A percentile compares a stretch with the other conserved stretches of the same genome.
Evolutionary conservation across 225 moss, liverwort and hornwort species (phyloP).

Genomic region (Sphagnum contortum): DNA sequence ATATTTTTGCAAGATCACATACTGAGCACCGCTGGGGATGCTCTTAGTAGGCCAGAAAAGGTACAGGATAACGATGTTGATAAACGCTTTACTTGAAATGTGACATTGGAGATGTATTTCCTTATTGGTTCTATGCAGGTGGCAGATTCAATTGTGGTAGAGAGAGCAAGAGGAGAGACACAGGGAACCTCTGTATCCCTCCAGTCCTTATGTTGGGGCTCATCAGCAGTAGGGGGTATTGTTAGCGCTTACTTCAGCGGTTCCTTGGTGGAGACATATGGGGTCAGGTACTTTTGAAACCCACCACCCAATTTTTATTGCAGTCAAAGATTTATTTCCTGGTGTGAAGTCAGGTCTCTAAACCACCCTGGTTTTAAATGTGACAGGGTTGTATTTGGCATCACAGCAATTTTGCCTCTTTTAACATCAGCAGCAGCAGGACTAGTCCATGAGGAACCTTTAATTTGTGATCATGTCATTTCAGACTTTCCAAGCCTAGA

Average conservation of each 20-base stretch:
- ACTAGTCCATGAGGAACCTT: conserved; percentile 49
- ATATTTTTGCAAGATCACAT: too few species aligned
- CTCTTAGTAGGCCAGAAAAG: too few species aligned
- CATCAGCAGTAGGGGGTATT: conserved; percentile 57
- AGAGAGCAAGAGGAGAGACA: conserved; percentile 58
- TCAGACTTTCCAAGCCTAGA: not conserved
- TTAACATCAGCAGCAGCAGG: conserved; percentile 61
- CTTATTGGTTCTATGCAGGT: conserved; percentile 17
- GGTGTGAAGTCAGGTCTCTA: not conserved
- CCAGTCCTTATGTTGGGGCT: conserved; percentile 65
- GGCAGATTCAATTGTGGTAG: conserved; percentile 67
- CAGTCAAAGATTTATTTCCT: not conserved
- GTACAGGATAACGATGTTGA: too few species aligned
- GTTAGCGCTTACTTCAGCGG: conserved; percentile 65
- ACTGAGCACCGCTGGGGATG: too few species aligned
- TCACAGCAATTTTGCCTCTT: conserved; percentile 48
- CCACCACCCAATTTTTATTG: too few species aligned
- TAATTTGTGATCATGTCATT: not conserved
- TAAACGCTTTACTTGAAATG: too few species aligned
- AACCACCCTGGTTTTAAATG: not conserved
- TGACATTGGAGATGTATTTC: too few species aligned
- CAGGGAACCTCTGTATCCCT: conserved; percentile 59
- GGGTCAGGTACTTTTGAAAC: conserved; percentile 28
- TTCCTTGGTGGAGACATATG: conserved; percentile 54
- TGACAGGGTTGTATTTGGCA: conserved; percentile 57